These are phyloP conservation scores for Hirschioporus abietinus DNA, from an alignment of 768 basidiomycete genomes.

Conservation along the genomic window DNA sequence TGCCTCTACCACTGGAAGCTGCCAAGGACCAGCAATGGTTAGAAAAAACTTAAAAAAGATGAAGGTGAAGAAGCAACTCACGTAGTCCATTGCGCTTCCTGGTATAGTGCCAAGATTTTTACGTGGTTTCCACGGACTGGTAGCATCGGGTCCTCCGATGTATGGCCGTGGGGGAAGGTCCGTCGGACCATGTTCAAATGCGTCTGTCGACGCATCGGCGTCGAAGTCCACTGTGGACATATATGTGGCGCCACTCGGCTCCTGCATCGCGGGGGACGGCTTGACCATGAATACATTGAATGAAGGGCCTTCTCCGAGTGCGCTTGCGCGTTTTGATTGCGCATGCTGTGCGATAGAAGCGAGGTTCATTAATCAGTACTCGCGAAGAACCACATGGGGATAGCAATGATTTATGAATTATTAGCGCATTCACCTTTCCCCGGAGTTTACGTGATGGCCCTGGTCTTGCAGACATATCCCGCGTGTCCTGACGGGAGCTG, in stretches of 20 bases:
- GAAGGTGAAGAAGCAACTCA: background rate
- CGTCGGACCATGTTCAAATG: background rate
- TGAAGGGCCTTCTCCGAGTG: background rate
- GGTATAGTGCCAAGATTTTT: background rate
- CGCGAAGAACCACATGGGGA: background rate
- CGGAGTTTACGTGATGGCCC: background rate
- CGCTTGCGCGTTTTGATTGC: background rate
- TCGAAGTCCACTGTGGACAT: background rate
- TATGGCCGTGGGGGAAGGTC: background rate
- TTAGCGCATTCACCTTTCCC: background rate
- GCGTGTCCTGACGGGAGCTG: background rate
- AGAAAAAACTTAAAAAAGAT: background rate
- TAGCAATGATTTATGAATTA: background rate
- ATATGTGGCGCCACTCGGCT: background rate
- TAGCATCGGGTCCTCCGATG: background rate
- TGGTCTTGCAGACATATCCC: background rate
- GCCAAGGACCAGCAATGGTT: background rate
- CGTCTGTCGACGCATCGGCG: background rate
- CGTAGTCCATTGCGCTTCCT: background rate
- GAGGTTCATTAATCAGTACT: background rate
- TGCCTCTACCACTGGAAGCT: background rate
- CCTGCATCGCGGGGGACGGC: background rate
- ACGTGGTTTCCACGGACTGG: background rate
- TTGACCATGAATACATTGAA: background rate
- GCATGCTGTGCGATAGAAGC: background rate